phyloP scores from a whole-genome alignment of 169 alveolate genomes.

The Eimeria falciformis region DNA sequence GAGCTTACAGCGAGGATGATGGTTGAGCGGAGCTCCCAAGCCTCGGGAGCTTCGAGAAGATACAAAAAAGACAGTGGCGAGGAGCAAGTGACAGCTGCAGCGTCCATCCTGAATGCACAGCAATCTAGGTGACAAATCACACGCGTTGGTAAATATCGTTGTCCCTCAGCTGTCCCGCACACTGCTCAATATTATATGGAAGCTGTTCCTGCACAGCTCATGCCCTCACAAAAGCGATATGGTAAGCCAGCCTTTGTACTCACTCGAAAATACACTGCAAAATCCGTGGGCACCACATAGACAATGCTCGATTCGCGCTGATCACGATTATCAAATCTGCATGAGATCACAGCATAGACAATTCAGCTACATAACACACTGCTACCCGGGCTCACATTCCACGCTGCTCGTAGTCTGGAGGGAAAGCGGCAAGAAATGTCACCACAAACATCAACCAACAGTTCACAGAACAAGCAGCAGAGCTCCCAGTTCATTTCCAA shows the following conservation, averaged over 20 bases:
- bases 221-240: too few species aligned
- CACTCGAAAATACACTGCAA: conserved; percentile 33
- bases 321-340: conserved; percentile 29
- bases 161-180: too few species aligned
- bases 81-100: conserved; percentile 15
- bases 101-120: conserved; percentile 2
- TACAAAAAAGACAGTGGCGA: conserved; percentile 33
- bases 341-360: too few species aligned
- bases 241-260: too few species aligned
- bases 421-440: not conserved
- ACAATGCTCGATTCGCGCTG: conserved; percentile 32
- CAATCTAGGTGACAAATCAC: too few species aligned
- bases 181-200: too few species aligned
- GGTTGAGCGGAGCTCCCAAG: conserved; percentile 47
- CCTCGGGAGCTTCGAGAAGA: conserved; percentile 55
- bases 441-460: not conserved
- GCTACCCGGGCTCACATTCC: too few species aligned
- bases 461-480: not conserved
- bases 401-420: too few species aligned
- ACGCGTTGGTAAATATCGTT: too few species aligned
- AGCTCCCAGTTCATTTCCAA: too few species aligned
- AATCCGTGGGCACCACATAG: conserved; percentile 29
- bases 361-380: too few species aligned
- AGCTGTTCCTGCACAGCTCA: too few species aligned
- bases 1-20: conserved; percentile 56